phyloP scores from a whole-genome alignment of 345 rosid genomes.

The Atalantia buxifolia region DNA sequence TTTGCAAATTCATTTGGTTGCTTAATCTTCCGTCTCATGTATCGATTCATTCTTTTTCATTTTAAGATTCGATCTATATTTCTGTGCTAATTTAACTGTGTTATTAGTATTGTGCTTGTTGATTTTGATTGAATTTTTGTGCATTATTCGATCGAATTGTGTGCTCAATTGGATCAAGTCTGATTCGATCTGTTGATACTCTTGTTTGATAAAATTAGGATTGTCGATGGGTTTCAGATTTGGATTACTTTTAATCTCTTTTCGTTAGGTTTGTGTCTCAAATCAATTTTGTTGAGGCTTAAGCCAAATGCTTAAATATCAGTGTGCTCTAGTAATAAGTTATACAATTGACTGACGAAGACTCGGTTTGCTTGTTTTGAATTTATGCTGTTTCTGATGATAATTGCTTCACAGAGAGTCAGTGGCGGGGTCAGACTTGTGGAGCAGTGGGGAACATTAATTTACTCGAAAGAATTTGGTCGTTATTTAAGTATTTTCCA shows the following conservation, averaged over 20 bases:
- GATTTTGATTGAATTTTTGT: constrained; percentile 6
- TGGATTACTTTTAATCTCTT: not conserved
- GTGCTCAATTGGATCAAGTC: constrained; percentile 1
- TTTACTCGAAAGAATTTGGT: too few relatives aligned
- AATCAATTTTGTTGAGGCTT: not conserved
- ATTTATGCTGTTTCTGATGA: too few relatives aligned
- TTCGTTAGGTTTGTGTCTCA: not conserved
- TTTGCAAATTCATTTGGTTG: not conserved
- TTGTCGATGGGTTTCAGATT: not conserved
- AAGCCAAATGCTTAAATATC: not conserved
- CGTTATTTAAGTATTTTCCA: too few relatives aligned
- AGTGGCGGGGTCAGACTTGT: too few relatives aligned
- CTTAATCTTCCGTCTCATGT: constrained; percentile 13
- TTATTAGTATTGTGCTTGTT: not conserved
- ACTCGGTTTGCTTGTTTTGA: not conserved
- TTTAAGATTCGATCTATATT: constrained; percentile 17
- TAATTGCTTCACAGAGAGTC: not conserved
- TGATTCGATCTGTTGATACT: constrained; percentile 16
- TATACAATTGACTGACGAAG: not conserved
- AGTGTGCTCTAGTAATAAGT: not conserved
- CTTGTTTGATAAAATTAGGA: not conserved
- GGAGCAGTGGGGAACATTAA: too few relatives aligned
- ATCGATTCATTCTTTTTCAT: constrained; percentile 7
- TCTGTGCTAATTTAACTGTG: not conserved
- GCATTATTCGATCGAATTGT: constrained; percentile 12